These are phyloP conservation scores for Ceratobasidium sp. DNA, from an alignment of 1,284 basidiomycete genomes.

Conservation along the genomic window DNA sequence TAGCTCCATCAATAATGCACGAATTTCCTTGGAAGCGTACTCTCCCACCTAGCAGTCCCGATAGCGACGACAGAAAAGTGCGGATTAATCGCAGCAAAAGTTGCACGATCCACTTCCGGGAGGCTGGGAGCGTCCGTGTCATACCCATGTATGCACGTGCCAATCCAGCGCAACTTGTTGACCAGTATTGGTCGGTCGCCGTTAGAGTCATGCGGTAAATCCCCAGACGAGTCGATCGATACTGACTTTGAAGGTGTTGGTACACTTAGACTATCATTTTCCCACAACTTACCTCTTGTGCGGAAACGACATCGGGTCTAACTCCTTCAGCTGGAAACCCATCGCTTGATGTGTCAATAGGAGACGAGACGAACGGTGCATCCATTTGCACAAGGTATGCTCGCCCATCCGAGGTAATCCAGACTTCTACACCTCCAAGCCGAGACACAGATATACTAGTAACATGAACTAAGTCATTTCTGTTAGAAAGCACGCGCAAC, in stretches of 20 bases:
- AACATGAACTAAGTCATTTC: conserved; percentile 59
- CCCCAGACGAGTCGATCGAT: conserved; percentile 10
- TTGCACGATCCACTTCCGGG: conserved; percentile 58
- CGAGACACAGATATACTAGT: conserved; percentile 63
- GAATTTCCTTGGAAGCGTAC: conserved; percentile 3
- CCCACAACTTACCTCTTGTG: conserved; percentile 9
- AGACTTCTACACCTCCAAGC: conserved; percentile 69
- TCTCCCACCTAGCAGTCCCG: conserved; percentile 71
- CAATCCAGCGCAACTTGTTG: conserved; percentile 46
- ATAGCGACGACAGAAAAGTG: conserved; percentile 87
- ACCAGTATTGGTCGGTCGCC: not conserved
- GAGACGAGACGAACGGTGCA: conserved; percentile 47
- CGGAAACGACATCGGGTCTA: not conserved
- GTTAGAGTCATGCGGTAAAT: not conserved
- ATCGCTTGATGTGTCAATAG: conserved; percentile 19
- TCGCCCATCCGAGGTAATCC: conserved; percentile 81
- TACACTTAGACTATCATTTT: not conserved
- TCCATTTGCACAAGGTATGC: conserved; percentile 74
- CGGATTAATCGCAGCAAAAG: conserved; percentile 72
- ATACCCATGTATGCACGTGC: conserved; percentile 30
- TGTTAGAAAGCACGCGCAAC: not conserved
- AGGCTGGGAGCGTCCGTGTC: conserved; percentile 16
- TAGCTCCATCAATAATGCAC: not conserved
- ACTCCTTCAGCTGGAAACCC: conserved; percentile 17
- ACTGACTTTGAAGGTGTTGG: not conserved